These are phyloP conservation scores for Acanthochlamys bracteata DNA, from an alignment of 106 monocot species.

Conservation along the genomic window DNA sequence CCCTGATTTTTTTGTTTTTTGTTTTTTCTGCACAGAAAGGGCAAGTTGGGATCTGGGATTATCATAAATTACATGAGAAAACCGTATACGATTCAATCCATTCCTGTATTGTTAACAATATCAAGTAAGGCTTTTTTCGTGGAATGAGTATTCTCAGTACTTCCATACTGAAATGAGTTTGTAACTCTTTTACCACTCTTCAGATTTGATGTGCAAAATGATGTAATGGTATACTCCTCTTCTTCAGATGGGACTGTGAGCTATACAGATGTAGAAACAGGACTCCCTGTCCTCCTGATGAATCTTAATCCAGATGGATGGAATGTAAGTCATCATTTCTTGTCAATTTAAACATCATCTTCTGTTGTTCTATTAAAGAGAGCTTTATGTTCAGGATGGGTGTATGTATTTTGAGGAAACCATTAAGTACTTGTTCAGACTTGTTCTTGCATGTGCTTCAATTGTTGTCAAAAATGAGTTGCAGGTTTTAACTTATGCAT, in stretches of 20 bases:
- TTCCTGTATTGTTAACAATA: conserved; percentile 86
- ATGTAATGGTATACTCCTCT: conserved; percentile 56
- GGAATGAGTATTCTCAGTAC: neutral
- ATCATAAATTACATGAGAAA: conserved; percentile 74
- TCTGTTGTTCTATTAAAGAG: no score
- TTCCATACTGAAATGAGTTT: neutral
- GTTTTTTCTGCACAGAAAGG: conserved; percentile 53
- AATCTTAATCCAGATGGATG: conserved; percentile 87
- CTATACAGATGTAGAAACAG: conserved; percentile 80
- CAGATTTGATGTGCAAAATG: conserved; percentile 67
- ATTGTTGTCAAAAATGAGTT: no score
- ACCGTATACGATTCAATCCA: conserved; percentile 68
- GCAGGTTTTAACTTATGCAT: no score
- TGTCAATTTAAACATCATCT: no score
- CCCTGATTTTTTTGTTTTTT: neutral
- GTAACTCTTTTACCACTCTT: conserved; percentile 5
- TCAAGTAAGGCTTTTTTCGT: conserved; percentile 50
- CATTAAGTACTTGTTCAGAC: no score
- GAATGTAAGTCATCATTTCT: conserved; percentile 48
- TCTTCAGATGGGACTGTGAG: conserved; percentile 88
- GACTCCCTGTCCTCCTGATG: conserved; percentile 46
- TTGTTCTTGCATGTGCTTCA: no score
- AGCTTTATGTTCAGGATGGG: no score
- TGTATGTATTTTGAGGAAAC: no score
- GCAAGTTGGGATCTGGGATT: conserved; percentile 85